Base-by-base conservation (phyloP, 495 filamentous ascomycete species). In the Barbatosphaeria neglecta region DNA sequence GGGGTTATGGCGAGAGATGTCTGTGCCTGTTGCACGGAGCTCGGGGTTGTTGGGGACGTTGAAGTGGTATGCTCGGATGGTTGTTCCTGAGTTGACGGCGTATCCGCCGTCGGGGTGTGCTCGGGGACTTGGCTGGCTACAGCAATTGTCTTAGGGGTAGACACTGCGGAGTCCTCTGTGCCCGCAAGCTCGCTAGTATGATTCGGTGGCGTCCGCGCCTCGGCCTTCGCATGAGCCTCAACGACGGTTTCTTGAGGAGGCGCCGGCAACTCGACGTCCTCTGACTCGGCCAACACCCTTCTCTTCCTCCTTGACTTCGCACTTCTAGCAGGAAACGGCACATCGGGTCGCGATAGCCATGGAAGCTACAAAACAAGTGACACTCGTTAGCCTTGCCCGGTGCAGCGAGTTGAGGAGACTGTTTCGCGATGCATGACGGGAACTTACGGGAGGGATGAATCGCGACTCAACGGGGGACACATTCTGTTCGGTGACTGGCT, bases 301-400 rank as follows among this genome's bases (percentile, higher is more conserved):
- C 59, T 62, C 50, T 57, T 62, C 52, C 54, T 61, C 45, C 50
- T 62, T 37, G 59, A 54, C 54, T 52, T 66, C 23, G 63, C 40
- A 5, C 61, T 51, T 48, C 67, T 67, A 1, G 61, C 58, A 22
- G 89, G 87, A 58, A 92, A 94, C 4, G 75, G 60, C 15, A 63
- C 52, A 19, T 83, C 79, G 3, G 82, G 78, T 25, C 73, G 70
- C 22, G 88, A 94, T n/a, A 82, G 69, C 88, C 88, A 94, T 10
- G 89, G 89, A 3, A 95, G 67, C 80, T 86, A 53, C 20, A 49
- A 18, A 40, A 41, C 15, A 9, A 18, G 33, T 66, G 46, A 67
- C 55, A 37, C 19, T 4, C 15, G 25, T 2, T 20, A 15, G 10
- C 6, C 16, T 16, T 17, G 18, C 6, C 40, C 18, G 20, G n/a